Base-by-base conservation (phyloP, 768 basidiomycete genomes). In the Cantharellus cinnabarinus region DNA sequence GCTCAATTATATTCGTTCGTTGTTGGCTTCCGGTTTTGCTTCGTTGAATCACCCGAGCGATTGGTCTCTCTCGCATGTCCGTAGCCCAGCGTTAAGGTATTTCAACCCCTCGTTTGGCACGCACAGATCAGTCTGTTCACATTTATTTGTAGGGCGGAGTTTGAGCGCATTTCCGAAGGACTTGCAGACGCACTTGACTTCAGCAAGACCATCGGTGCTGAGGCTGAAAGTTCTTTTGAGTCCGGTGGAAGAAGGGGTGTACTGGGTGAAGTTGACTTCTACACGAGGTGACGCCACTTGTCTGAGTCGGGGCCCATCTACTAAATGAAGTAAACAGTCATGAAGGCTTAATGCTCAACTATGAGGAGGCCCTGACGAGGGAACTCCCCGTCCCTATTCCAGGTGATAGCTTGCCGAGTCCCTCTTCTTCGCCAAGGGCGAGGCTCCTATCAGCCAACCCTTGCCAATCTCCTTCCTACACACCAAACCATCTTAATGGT, bases 181-280 rank as follows among this genome's bases (percentile, higher is more conserved):
- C 76, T 99, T 52, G 79, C 85, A 4, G 89, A 97, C 66, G 90
- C 91, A 3, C 77, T 99, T 42, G 93, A 95, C 68, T 98, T 99
- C 67, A 87, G 85, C 67, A 77, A 77, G 10, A 91, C 89, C 0
- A 87, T 97, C 58, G 94, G 91, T 2, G 78, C 81, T 2, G 81
- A 79, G 38, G 75, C 78, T 2, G 70, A 65, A 4, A 66, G 73
- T 0, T 70, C 79, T 1, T 89, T 85, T 66, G 85, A 84, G 65
- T 76, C 73, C 35, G 82, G 90, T 29, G 85, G 86, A 2, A 78
- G 77, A 2, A 73, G 79, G 14, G 79, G 82, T 58, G 77, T 79
- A 7, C 73, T 91, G 29, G 86, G 86, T 35, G 90, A 89, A 66
- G 89, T 93, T 0, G 93, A 97, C 67, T 82, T 97, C 64, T 97